phyloP scores from a whole-genome alignment of 306 rosid species.

The Rosa persica region DNA sequence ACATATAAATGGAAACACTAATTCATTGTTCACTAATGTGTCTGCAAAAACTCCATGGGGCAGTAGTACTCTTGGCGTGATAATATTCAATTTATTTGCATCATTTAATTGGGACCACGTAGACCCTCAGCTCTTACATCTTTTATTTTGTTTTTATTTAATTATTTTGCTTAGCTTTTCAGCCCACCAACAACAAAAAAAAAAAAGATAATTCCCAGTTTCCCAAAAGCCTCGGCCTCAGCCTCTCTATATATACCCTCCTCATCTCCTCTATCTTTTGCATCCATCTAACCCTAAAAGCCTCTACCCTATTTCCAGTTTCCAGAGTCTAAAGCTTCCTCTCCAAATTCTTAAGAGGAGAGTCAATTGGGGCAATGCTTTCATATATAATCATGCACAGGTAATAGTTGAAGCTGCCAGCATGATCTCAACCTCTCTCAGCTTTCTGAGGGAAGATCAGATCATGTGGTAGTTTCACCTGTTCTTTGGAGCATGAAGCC shows the following conservation, averaged over 20 bases:
- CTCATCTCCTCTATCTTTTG: constrained; percentile 36
- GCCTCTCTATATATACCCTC: constrained; percentile 47
- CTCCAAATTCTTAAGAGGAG: not conserved
- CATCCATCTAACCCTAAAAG: constrained; percentile 25
- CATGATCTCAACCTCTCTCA: constrained; percentile 93
- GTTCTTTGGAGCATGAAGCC: constrained; percentile 55
- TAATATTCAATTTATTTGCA: constrained; percentile 76
- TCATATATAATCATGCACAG: constrained; percentile 44
- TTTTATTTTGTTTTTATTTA: constrained; percentile 31
- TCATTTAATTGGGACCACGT: constrained; percentile 65
- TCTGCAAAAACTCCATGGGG: constrained; percentile 88
- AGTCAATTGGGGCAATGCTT: not conserved
- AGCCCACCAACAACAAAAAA: not conserved
- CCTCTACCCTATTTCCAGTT: not conserved
- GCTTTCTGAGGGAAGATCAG: constrained; percentile 68
- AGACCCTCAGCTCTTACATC: constrained; percentile 21
- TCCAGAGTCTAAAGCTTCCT: not conserved
- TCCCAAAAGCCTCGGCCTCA: constrained; percentile 4
- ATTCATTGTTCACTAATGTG: constrained; percentile 37
- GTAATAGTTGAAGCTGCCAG: constrained; percentile 99
- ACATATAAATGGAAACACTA: constrained; percentile 36
- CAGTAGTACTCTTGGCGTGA: constrained; percentile 75
- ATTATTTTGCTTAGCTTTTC: constrained; percentile 24
- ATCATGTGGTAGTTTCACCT: constrained; percentile 99
- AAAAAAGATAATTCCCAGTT: not conserved